Base-by-base conservation (phyloP, 164 flowering plant genomes). In the Cinnamomum micranthum region DNA sequence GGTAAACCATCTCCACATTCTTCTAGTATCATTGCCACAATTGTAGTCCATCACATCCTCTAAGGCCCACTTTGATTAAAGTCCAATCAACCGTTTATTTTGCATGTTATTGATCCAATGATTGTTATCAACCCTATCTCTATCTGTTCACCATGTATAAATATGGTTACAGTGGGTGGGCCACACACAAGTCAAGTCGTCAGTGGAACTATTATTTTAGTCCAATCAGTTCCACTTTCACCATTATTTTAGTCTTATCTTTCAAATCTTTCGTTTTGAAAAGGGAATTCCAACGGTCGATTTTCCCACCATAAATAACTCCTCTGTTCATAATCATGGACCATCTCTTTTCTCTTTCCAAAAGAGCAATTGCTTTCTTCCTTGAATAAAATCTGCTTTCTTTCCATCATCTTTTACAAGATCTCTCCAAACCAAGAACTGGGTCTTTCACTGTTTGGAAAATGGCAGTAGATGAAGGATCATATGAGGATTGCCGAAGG, bases 401-500 rank as follows among this genome's bases (percentile, higher is more conserved):
- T 28, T 31, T 31, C 28, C 23, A 9, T 67, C 22, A 14, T 10
- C 69, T 33, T 67, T 25, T 28, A 5, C 67, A 24, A 23, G 24
- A 25, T 23, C 27, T 64, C 28, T 23, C 64, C 17, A 64, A 67
- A 25, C 69, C 69, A 31, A 31, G 47, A 6, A 28, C 69, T 67
- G 69, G 47, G 19, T 31, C 69, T 67, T 67, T 67, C 41, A 67
- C 25, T 3, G 14, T 58, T 71, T 31, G n/a, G 59, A 64, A 27
- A 47, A 73, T 63, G 75, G 69, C 69, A 6, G 63, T 50, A 19
- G 31, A 60, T 50, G 17, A 47, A 33, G 50, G 60, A 2, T 15
- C 68, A 13, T 88, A 88, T 65, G 93, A 88, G 79, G 89, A 88
- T 50, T 67, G 76, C 31, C 87, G 93, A 2, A 75, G 63, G 23